Percentiles rank a stretch among this genome's conserved stretches.
Evolutionary conservation across 1,139 yeast species (phyloP).

Genomic region (Yamadazyma triangularis): DNA sequence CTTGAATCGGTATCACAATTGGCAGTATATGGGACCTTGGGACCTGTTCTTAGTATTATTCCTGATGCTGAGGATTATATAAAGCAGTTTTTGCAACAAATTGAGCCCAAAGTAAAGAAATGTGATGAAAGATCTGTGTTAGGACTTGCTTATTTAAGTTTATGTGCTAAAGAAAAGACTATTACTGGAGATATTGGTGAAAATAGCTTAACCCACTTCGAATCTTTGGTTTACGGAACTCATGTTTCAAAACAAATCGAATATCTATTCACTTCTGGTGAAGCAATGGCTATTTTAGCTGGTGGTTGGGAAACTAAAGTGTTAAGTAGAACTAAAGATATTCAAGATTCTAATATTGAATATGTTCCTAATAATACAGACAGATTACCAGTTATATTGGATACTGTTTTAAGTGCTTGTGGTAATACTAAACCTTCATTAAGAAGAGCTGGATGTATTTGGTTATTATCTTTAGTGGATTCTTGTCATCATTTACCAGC

Average conservation of each 20-base stretch:
- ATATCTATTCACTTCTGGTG: conserved; percentile 73
- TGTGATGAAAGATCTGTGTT: conserved; percentile 59
- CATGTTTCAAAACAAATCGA: conserved; percentile 71
- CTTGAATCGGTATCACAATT: conserved; percentile 52
- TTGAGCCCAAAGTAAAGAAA: conserved; percentile 46
- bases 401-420: conserved; percentile 48
- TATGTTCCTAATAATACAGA: conserved; percentile 17
- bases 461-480: conserved; percentile 79
- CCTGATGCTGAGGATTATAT: conserved; percentile 12
- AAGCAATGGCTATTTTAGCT: conserved; percentile 68
- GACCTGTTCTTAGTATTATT: conserved; percentile 18
- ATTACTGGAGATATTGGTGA: conserved; percentile 13
- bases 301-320: conserved; percentile 73
- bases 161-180: conserved; percentile 13
- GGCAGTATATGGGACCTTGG: conserved; percentile 56
- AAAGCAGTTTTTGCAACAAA: conserved; percentile 20
- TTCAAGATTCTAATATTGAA: conserved; percentile 26
- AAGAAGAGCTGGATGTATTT: conserved; percentile 75
- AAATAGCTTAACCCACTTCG: conserved; percentile 26
- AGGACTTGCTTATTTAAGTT: conserved; percentile 51
- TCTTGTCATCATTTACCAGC: conserved; percentile 53
- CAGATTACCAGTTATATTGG: conserved; percentile 36
- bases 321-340: conserved; percentile 49
- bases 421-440: conserved; percentile 66
- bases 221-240: conserved; percentile 49